Evolutionary conservation across 805 yeast species (phyloP), one percentile per base, ranked within the genome.

Genomic region (Spathaspora arborariae): DNA sequence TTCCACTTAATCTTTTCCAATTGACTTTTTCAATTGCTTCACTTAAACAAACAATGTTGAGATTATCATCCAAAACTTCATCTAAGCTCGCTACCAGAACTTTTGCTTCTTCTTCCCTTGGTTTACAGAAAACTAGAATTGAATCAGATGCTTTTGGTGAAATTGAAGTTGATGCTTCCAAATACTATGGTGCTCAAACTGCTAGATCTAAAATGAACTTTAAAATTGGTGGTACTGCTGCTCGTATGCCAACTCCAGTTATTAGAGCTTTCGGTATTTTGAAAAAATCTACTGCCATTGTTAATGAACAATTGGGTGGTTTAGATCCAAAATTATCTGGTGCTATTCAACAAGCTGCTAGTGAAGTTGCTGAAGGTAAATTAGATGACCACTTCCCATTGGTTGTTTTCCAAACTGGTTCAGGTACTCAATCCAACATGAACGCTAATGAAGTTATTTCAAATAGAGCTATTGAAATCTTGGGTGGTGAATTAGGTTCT

Each of bases 351-450:
- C 78, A 83, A 65, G 99, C 98, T 43, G 97, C 98, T 49, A 85
- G 90, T 58, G 99, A 94, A 70, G 98, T 94, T 35, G 77, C 87
- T 42, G 88, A 85, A 58, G 99, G 99, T 55, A 88, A 89, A 68
- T 80, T 94, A 64, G 79, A 82, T 52, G 96, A 86, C 60, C 96
- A 94, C 70, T 94, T 94, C 84, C 99, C 99, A 48, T 78, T 94
- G 67, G 99, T 94, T 49, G 97, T 94, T 33, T 94, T 90, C 86
- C 99, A 94, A 76, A 94, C 99, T 50, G 99, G 99, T 50, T 88
- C 96, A 26, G 99, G 99, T 67, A 94, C 99, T 48, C 99, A 94
- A 74, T 85, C 96, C 53, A 94, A 94, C 78, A 94, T 94, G 98
- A 92, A 94, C 70, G 96, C 98, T 64, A 94, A 94, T 70, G 99